Conservation (phyloP, 148 eudicot species). For the Camellia lanceoleosa region DNA sequence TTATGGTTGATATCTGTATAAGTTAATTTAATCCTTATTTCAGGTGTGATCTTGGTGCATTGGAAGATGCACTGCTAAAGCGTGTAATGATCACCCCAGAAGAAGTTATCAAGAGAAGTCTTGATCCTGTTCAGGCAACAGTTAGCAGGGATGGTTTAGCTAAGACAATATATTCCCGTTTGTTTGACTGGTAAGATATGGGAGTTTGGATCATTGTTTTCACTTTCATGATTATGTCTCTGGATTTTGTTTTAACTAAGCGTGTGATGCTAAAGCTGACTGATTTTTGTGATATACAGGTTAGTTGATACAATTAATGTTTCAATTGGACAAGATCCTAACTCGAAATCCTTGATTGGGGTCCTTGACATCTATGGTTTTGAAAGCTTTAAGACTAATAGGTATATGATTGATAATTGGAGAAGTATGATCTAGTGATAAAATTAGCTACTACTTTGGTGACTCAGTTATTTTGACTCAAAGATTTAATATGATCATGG, state of each 20-base stretch:
- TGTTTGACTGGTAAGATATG: constrained; percentile 74
- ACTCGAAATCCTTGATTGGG: constrained; percentile 74
- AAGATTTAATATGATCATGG: neutral
- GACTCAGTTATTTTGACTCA: constrained; percentile 9
- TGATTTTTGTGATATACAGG: constrained; percentile 43
- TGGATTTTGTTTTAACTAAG: neutral
- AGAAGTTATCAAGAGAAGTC: constrained; percentile 85
- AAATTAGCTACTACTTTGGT: constrained; percentile 4
- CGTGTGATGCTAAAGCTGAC: constrained; percentile 3
- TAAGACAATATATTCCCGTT: constrained; percentile 74
- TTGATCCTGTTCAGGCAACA: constrained; percentile 69
- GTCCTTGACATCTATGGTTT: constrained; percentile 99
- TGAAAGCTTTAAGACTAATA: constrained; percentile 88
- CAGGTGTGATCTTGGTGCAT: constrained; percentile 69
- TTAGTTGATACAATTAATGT: constrained; percentile 78
- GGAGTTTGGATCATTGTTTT: neutral
- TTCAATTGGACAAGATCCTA: constrained; percentile 94
- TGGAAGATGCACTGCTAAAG: constrained; percentile 82
- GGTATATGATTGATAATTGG: constrained; percentile 35
- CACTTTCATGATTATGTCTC: neutral
- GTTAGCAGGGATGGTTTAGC: constrained; percentile 94
- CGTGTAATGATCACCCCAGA: constrained; percentile 94
- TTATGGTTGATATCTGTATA: constrained; percentile 2
- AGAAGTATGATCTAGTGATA: neutral
- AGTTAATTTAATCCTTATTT: constrained; percentile 15